These are phyloP conservation scores for Aspergillus tubingensis DNA, from an alignment of 2,329 filamentous ascomycete species.

Conservation along the genomic window DNA sequence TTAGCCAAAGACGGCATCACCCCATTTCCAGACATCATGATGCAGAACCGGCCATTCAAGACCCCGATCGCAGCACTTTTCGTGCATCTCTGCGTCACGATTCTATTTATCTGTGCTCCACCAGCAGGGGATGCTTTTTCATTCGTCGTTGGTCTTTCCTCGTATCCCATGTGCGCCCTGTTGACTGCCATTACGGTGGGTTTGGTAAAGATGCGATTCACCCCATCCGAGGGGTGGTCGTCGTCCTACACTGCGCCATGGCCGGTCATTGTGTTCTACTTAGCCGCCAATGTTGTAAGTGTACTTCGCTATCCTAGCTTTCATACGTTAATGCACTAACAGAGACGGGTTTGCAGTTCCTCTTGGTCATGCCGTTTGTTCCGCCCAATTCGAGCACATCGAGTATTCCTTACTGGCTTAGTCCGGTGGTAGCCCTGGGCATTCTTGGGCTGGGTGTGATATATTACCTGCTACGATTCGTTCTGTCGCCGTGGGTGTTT, in stretches of 20 bases:
- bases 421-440: conserved; percentile 20
- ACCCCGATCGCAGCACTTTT: conserved; percentile 20
- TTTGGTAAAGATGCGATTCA: conserved; percentile 20
- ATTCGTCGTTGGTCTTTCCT: conserved; percentile 25
- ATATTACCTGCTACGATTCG: conserved; percentile 18
- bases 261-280: conserved; percentile 21
- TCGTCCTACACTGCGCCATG: conserved; percentile 20
- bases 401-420: conserved; percentile 23
- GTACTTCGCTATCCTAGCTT: neutral
- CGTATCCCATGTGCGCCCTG: conserved; percentile 22
- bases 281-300: conserved; percentile 21
- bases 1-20: conserved; percentile 28
- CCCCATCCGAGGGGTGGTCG: conserved; percentile 10
- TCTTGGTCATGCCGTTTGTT: conserved; percentile 25
- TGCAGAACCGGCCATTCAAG: conserved; percentile 26
- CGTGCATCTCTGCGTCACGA: conserved; percentile 22
- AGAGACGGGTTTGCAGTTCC: conserved; percentile 11
- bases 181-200: conserved; percentile 21
- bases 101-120: conserved; percentile 27
- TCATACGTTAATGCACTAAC: neutral
- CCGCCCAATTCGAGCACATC: conserved; percentile 18
- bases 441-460: conserved; percentile 20
- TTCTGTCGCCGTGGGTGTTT: conserved; percentile 19
- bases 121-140: conserved; percentile 27
- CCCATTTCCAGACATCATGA: conserved; percentile 25